Conservation (phyloP, 768 basidiomycete species). For the Nidula microcarpa region DNA sequence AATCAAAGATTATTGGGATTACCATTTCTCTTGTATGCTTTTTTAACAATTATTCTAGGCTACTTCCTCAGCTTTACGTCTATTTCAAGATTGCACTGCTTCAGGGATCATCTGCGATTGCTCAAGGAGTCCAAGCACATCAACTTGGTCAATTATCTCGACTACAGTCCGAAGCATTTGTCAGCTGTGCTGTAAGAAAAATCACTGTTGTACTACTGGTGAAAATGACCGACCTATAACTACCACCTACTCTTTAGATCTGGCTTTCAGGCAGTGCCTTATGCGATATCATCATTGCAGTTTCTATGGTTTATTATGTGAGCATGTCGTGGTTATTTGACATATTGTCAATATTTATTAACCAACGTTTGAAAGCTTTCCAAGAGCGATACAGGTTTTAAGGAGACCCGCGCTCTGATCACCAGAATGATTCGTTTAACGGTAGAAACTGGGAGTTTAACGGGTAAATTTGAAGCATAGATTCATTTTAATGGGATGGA, state of each 20-base stretch:
- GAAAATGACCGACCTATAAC: neutral
- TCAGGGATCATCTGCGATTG: neutral
- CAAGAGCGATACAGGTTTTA: too few relatives aligned
- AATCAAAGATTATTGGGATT: too few relatives aligned
- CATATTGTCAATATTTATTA: too few relatives aligned
- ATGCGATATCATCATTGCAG: conserved; percentile 21
- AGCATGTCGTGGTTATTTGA: neutral
- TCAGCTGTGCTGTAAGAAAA: neutral
- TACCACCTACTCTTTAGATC: conserved; percentile 2
- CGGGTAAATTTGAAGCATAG: neutral
- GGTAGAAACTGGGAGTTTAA: too few relatives aligned
- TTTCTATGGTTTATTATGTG: conserved; percentile 22
- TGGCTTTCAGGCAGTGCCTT: conserved; percentile 13
- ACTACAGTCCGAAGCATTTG: neutral
- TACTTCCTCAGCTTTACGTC: too few relatives aligned
- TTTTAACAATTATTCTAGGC: too few relatives aligned
- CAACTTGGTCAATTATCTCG: neutral
- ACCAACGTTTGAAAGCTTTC: neutral
- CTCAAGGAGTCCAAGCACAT: neutral
- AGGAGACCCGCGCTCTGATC: too few relatives aligned
- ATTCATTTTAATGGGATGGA: neutral
- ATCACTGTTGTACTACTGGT: neutral
- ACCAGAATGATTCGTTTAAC: too few relatives aligned
- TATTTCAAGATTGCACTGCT: neutral
- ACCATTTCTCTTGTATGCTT: too few relatives aligned